Evolutionary conservation across 352 stramenopile genomes (phyloP).

Genomic region (Phytophthora pini): DNA sequence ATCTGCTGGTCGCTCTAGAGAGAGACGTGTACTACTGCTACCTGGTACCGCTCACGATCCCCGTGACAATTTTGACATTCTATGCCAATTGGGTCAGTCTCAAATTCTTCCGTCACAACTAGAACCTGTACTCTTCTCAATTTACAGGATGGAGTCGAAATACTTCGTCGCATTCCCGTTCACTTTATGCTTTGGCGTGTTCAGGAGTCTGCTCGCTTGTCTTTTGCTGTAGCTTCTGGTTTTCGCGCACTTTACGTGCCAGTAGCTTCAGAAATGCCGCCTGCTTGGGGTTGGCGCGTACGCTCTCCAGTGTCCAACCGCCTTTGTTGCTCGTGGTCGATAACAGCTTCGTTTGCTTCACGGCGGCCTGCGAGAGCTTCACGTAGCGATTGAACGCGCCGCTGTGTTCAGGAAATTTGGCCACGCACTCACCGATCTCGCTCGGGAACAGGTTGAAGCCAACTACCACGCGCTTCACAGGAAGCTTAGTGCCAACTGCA

Average conservation of each 20-base stretch:
- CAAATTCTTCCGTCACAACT: constrained; percentile 90
- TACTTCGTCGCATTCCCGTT: no score
- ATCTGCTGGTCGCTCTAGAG: constrained; percentile 51
- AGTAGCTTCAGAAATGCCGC: constrained; percentile 70
- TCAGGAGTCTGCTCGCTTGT: not conserved
- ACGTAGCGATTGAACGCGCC: constrained; percentile 78
- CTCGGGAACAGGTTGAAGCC: constrained; percentile 80
- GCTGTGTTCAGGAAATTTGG: constrained; percentile 72
- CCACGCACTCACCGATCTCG: constrained; percentile 67
- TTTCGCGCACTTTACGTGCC: constrained; percentile 64
- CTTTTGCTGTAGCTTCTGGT: constrained; percentile 22
- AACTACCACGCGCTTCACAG: constrained; percentile 71
- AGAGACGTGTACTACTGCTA: constrained; percentile 85
- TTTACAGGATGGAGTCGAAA: not conserved
- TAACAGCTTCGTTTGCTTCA: constrained; percentile 49
- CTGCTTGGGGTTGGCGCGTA: constrained; percentile 68
- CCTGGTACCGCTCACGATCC: constrained; percentile 78
- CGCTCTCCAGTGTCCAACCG: constrained; percentile 58
- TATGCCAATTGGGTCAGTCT: constrained; percentile 87
- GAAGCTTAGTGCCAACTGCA: constrained; percentile 1
- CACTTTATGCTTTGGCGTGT: not conserved
- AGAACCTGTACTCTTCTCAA: constrained; percentile 15
- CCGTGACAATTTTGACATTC: constrained; percentile 76
- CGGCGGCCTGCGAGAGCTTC: constrained; percentile 67
- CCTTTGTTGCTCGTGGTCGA: constrained; percentile 25